Conservation (phyloP, 768 basidiomycete genomes). For the Crucibulum laeve region DNA sequence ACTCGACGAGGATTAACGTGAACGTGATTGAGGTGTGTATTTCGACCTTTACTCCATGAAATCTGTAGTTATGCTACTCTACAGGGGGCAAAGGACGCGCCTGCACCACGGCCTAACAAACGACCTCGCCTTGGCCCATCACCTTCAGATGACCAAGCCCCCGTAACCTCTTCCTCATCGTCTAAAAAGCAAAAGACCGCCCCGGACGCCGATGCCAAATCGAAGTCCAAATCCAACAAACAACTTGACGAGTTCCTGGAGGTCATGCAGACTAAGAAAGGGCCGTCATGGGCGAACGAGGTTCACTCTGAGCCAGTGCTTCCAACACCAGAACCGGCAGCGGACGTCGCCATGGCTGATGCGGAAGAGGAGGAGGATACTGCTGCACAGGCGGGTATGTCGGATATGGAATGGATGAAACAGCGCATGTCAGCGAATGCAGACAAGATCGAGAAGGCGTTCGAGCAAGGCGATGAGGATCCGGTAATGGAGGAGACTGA, state of each 20-base stretch:
- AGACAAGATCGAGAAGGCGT: constrained; percentile 41
- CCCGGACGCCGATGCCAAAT: neutral
- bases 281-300: constrained; percentile 65
- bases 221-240: constrained; percentile 8
- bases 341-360: constrained; percentile 7
- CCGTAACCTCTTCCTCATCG: constrained; percentile 7
- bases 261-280: constrained; percentile 69
- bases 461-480: constrained; percentile 58
- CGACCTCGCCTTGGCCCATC: constrained; percentile 46
- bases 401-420: constrained; percentile 76
- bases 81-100: constrained; percentile 68
- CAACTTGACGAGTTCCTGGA: constrained; percentile 62
- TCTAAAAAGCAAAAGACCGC: constrained; percentile 6
- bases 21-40: constrained; percentile 64
- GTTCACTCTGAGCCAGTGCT: constrained; percentile 10
- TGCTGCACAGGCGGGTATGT: constrained; percentile 32
- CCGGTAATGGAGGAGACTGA: constrained; percentile 6
- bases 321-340: constrained; percentile 7
- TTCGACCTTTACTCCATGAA: constrained; percentile 3
- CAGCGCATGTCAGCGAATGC: constrained; percentile 51
- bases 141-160: constrained; percentile 12
- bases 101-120: constrained; percentile 65
- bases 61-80: constrained; percentile 4
- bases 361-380: constrained; percentile 11
- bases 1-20: constrained; percentile 72